Evolutionary conservation across 2,329 filamentous ascomycete species (phyloP).

Genomic region (Alternaria conjuncta): DNA sequence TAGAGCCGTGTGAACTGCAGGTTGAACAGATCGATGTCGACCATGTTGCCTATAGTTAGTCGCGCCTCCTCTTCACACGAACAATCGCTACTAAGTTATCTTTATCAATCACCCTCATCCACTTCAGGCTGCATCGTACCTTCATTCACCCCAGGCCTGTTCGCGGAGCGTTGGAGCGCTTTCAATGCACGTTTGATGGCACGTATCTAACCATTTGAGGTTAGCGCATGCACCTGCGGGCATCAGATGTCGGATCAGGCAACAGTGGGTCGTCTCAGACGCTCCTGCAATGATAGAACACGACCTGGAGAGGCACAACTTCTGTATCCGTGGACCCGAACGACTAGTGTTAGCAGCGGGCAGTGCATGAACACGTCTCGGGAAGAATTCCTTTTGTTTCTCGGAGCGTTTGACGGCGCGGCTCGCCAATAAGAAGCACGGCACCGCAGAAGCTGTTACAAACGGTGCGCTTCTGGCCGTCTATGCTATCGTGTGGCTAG

Average conservation of each 20-base stretch:
- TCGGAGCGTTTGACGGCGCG: slow-evolving; percentile 10
- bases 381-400: slow-evolving; percentile 18
- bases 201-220: not conserved
- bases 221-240: not conserved
- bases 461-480: not conserved
- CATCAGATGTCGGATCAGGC: not conserved
- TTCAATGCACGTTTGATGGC: not conserved
- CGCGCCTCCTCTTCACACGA: not conserved
- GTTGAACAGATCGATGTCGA: not conserved
- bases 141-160: not conserved
- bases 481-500: not conserved
- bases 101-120: not conserved
- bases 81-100: not conserved
- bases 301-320: not conserved
- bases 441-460: slow-evolving; percentile 11
- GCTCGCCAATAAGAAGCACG: slow-evolving; percentile 3
- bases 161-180: not conserved
- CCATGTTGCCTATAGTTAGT: not conserved
- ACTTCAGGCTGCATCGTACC: not conserved
- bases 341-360: not conserved
- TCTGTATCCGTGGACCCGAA: not conserved
- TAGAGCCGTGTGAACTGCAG: not conserved
- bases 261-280: not conserved
- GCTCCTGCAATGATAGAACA: slow-evolving; percentile 9
- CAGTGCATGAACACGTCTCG: slow-evolving; percentile 8